A percentile compares a stretch with the other conserved stretches of the same genome.
These are phyloP conservation scores for Aspergillus viridinutans DNA, from an alignment of 2,329 filamentous ascomycete species.

Conservation along the genomic window DNA sequence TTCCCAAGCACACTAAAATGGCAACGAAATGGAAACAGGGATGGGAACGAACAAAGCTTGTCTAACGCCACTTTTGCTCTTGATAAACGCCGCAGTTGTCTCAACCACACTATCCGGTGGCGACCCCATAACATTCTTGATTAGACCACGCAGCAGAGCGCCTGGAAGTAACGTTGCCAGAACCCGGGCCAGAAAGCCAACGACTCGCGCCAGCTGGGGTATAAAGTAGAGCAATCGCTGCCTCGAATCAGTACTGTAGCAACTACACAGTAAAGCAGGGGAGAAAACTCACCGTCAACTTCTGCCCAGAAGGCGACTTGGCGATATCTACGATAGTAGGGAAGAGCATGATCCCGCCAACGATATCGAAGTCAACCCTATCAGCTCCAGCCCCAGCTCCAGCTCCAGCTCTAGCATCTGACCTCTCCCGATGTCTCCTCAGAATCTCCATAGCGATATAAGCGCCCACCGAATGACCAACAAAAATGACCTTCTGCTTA, in stretches of 20 bases:
- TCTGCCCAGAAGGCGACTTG: conserved; percentile 56
- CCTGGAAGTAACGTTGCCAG: conserved; percentile 43
- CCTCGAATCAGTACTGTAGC: not conserved
- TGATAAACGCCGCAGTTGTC: conserved; percentile 50
- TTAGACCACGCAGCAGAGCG: conserved; percentile 36
- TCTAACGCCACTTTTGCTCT: conserved; percentile 46
- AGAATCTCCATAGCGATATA: conserved; percentile 69
- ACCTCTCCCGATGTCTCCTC: conserved; percentile 48
- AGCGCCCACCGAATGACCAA: conserved; percentile 70
- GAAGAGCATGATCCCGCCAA: conserved; percentile 62
- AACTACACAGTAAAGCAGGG: not conserved
- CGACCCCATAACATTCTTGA: conserved; percentile 42
- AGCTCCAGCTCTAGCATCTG: not conserved
- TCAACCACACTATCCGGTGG: conserved; percentile 38
- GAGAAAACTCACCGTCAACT: conserved; percentile 39
- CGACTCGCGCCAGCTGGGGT: conserved; percentile 35
- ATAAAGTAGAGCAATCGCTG: conserved; percentile 31
- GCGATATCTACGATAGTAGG: conserved; percentile 71
- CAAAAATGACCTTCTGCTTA: conserved; percentile 53
- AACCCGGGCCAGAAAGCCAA: conserved; percentile 38
- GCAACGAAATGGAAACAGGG: not conserved
- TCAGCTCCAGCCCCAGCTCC: not conserved
- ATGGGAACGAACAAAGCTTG: conserved; percentile 49
- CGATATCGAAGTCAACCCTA: conserved; percentile 32
- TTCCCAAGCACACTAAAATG: not conserved